Percentiles rank a stretch among this genome's conserved stretches.
Evolutionary conservation across 306 rosid species (phyloP).

Genomic region (Crataegus laevigata): DNA sequence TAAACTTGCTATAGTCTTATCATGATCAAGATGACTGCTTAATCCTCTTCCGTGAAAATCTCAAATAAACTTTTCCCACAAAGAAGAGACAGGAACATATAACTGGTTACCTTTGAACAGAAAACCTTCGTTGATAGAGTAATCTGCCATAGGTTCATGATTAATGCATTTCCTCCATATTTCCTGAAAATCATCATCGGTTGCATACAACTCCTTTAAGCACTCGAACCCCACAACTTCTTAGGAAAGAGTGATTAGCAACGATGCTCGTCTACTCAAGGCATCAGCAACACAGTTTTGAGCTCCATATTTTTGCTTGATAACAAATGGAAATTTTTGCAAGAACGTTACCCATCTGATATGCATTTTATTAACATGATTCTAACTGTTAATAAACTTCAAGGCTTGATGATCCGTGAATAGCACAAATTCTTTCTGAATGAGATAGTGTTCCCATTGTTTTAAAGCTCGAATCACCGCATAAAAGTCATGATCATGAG

Average conservation of each 20-base stretch:
- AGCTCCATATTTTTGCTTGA: too few species aligned
- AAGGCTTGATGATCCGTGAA: not conserved
- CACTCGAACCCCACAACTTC: not conserved
- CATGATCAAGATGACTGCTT: not conserved
- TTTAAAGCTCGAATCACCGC: too few species aligned
- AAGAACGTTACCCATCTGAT: too few species aligned
- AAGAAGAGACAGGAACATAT: not conserved
- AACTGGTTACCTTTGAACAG: not conserved
- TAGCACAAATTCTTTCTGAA: too few species aligned
- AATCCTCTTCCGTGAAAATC: not conserved
- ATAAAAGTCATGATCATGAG: too few species aligned
- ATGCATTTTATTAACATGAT: too few species aligned
- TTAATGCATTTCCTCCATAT: not conserved
- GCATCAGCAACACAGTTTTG: too few species aligned
- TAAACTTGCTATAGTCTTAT: not conserved
- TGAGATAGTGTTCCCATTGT: not conserved
- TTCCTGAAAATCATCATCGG: not conserved
- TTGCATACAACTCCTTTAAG: not conserved
- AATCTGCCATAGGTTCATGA: too few species aligned
- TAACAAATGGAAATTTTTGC: too few species aligned
- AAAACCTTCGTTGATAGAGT: too few species aligned
- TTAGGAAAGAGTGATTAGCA: not conserved
- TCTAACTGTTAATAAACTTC: not conserved
- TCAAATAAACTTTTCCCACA: not conserved
- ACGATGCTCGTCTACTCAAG: too few species aligned